Percentiles rank a stretch among this genome's conserved stretches.
These are phyloP conservation scores for Ophiostoma tasmaniense DNA, from an alignment of 2,329 filamentous ascomycete species.

Conservation along the genomic window DNA sequence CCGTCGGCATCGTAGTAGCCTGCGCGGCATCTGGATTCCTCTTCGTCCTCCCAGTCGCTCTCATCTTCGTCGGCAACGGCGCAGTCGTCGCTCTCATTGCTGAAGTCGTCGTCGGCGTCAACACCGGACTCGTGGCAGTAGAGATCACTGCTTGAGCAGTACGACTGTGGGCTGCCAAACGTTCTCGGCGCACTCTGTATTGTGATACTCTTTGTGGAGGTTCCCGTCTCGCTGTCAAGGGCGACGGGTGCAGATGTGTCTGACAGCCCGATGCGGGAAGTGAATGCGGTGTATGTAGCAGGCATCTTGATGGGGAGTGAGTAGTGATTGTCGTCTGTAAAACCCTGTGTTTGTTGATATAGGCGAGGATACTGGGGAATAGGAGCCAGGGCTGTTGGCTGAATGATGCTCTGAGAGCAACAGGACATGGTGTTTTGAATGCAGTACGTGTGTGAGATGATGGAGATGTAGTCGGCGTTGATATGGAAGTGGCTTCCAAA, in stretches of 20 bases:
- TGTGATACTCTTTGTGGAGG: background rate
- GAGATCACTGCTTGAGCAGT: background rate
- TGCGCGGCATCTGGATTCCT: background rate
- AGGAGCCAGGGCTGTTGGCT: background rate
- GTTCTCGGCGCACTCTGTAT: background rate
- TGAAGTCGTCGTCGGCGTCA: background rate
- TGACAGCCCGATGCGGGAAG: constrained; percentile 1
- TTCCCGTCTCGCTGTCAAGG: background rate
- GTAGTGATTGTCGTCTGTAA: background rate
- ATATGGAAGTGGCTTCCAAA: background rate
- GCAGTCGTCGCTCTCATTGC: background rate
- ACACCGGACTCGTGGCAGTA: background rate
- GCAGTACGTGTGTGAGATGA: background rate
- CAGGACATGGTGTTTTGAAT: background rate
- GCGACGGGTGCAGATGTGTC: background rate
- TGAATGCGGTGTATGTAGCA: constrained; percentile 1
- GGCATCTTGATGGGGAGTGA: background rate
- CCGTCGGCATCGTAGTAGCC: background rate
- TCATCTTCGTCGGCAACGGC: constrained; percentile 6
- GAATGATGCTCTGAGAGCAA: background rate
- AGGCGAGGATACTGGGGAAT: background rate
- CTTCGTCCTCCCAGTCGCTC: constrained; percentile 11
- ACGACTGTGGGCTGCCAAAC: background rate
- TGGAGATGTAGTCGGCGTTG: background rate
- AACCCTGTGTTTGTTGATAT: background rate